Evolutionary conservation across 495 filamentous ascomycete species (phyloP).

Genomic region (Xanthoparmelia taractica): DNA sequence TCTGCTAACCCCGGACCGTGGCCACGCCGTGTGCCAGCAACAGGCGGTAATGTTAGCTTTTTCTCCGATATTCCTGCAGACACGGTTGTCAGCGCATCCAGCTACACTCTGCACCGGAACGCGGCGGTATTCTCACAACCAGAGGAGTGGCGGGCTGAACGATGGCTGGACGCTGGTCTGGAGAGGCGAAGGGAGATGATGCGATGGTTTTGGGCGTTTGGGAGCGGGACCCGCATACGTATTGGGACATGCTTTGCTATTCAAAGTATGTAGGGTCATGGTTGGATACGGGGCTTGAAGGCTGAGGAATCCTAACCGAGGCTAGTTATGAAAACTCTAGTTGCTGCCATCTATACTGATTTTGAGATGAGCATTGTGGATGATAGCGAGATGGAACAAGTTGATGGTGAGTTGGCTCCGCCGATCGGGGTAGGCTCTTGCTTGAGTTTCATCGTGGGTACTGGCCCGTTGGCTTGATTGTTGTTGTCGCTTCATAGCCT

Average conservation of each 20-base stretch:
- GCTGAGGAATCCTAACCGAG: not conserved
- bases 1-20: conserved; percentile 67
- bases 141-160: not conserved
- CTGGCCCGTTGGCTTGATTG: not conserved
- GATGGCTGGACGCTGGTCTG: conserved; percentile 21
- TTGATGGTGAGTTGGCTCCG: not conserved
- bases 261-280: conserved; percentile 1
- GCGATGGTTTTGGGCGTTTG: conserved; percentile 78
- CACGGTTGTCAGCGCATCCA: not conserved
- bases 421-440: not conserved
- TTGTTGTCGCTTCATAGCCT: not conserved
- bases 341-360: not conserved
- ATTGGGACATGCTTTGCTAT: conserved; percentile 60
- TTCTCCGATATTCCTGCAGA: not conserved
- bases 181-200: conserved; percentile 46
- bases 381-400: not conserved
- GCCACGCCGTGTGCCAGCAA: conserved; percentile 58
- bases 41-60: not conserved
- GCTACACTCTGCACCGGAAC: not conserved
- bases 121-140: not conserved
- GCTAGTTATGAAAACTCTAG: not conserved
- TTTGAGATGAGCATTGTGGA: not conserved
- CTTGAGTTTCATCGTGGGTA: not conserved
- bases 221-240: conserved; percentile 76
- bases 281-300: not conserved